phyloP scores from a whole-genome alignment of 148 eudicot genomes.

The Polygonum maritimum region DNA sequence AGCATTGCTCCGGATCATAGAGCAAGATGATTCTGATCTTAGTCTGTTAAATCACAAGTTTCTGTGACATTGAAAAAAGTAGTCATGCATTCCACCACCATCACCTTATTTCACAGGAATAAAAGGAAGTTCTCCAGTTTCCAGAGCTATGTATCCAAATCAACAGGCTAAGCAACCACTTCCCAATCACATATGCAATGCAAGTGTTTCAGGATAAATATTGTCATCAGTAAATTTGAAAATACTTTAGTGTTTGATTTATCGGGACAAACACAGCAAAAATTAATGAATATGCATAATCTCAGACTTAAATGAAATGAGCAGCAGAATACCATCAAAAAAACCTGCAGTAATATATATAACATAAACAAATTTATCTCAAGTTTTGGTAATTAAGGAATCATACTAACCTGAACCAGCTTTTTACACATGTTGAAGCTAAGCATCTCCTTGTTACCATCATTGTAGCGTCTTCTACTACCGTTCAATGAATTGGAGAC shows the following conservation, averaged over 20 bases:
- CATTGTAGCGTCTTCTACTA: constrained; percentile 23
- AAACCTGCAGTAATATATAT: not conserved
- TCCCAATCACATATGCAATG: not conserved
- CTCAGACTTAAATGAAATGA: not conserved
- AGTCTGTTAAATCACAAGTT: not conserved
- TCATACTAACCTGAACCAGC: constrained; percentile 64
- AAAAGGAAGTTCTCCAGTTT: not conserved
- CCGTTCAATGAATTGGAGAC: not conserved
- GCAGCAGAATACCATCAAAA: not conserved
- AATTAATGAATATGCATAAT: not conserved
- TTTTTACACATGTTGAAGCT: constrained; percentile 76
- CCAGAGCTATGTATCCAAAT: not conserved
- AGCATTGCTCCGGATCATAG: not conserved
- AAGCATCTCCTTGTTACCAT: constrained; percentile 53
- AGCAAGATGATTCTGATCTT: not conserved
- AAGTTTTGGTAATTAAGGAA: not conserved
- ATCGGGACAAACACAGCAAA: not conserved
- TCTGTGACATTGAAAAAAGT: no score
- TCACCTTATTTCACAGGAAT: not conserved
- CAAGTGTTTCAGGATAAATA: not conserved
- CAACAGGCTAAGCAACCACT: not conserved
- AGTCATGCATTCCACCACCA: not conserved
- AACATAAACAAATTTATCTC: not conserved
- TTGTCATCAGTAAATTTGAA: not conserved
- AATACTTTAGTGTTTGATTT: not conserved